Conservation (phyloP, 345 rosid genomes). For the Eucalyptus urophylla region DNA sequence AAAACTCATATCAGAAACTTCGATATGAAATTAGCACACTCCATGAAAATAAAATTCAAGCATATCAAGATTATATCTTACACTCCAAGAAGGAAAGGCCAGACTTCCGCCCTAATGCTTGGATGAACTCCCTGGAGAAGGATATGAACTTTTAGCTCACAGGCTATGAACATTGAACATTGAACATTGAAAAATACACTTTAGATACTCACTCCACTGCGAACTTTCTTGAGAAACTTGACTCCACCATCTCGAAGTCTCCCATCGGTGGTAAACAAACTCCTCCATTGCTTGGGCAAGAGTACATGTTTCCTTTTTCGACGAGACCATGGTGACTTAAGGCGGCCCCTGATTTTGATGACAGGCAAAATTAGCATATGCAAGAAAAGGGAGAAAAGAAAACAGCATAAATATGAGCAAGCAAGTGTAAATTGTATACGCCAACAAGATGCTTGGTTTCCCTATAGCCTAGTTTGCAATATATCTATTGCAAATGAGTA, state of each 20-base stretch:
- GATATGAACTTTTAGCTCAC: not conserved
- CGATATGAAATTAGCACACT: not conserved
- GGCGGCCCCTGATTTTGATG: constrained; percentile 33
- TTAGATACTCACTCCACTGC: constrained; percentile 60
- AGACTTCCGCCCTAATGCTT: constrained; percentile 73
- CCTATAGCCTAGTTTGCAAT: not conserved
- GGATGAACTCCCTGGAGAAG: constrained; percentile 83
- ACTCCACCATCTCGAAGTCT: constrained; percentile 68
- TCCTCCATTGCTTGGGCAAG: constrained; percentile 64
- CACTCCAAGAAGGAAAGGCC: constrained; percentile 99
- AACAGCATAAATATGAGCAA: not conserved
- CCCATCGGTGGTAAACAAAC: constrained; percentile 60
- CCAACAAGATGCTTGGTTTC: not conserved
- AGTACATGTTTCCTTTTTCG: constrained; percentile 65
- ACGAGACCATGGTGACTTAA: constrained; percentile 89
- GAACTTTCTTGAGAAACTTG: constrained; percentile 76
- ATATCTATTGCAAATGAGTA: not conserved
- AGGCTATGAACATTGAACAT: not conserved
- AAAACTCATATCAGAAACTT: not conserved
- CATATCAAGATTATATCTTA: constrained; percentile 23
- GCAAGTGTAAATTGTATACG: not conserved
- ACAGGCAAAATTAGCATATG: not conserved
- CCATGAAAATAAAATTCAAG: not conserved
- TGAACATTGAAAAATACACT: not conserved
- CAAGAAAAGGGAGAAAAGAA: not conserved